Base-by-base conservation (phyloP, 164 flowering plant species). In the Pachysandra terminalis region DNA sequence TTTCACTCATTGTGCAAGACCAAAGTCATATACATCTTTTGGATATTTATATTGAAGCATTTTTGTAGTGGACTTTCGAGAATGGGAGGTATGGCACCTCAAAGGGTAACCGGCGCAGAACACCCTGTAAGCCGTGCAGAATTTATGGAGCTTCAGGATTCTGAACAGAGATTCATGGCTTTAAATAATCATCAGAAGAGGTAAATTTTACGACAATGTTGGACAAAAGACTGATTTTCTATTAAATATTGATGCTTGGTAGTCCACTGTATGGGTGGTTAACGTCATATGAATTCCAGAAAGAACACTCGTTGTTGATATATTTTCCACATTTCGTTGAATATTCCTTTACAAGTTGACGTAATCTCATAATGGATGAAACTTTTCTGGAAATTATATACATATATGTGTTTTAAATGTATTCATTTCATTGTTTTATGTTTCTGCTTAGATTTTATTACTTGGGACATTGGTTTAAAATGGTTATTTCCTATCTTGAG, bases 61-160 rank as follows among this genome's bases (percentile, higher is more conserved):
- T 59, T 32, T 75, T 81, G 77, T 78, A 82, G 90, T 66, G 81
- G 86, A 69, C 72, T 68, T 68, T 66, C 73, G 80, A 64, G 79
- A 74, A 77, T 79, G 81, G 81, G 83, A 53, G 69, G 74, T 48
- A 19, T 72, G 63, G 68, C 69, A 49, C 73, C 86, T 71, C 81
- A 78, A 13, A 57, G 55, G 22, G 57, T 65, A 40, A 25, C 63
- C 17, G 74, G 69, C 49, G 74, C 62, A 35, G 82, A 74, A 27
- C 70, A 52, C 59, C 75, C 79, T 56, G 22, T 71, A 17, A 65
- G 65, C 54, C 80, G 59, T 68, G 60, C 73, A 19, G 83, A 76
- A 59, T 64, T 59, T 73, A 62, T 63, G 70, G 81, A 76, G 72
- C 68, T 74, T 74, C 84, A 81, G 66, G 79, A 68, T 59, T 52